These are phyloP conservation scores for Rutstroemia sp. DNA, from an alignment of 2,329 filamentous ascomycete genomes.

Conservation along the genomic window DNA sequence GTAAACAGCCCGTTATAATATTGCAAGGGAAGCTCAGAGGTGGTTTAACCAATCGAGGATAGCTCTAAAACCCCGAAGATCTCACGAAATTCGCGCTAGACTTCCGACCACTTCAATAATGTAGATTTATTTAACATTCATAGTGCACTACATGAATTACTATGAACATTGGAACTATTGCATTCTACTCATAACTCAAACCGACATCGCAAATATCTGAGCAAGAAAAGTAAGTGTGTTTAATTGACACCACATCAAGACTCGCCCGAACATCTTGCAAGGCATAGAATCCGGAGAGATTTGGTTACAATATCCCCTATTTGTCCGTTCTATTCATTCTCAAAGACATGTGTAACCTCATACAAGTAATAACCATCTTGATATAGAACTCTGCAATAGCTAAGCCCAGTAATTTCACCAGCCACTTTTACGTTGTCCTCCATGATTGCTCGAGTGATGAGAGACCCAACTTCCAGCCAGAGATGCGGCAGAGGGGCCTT, in stretches of 20 bases:
- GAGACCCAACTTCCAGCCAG: constrained; percentile 2
- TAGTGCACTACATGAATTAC: too few species aligned
- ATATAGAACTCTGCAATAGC: neutral
- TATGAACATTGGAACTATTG: too few species aligned
- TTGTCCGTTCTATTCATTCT: neutral
- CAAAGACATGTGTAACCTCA: neutral
- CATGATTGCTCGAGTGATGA: neutral
- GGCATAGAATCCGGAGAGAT: neutral
- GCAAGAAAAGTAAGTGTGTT: too few species aligned
- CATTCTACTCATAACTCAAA: too few species aligned
- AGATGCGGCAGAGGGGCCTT: neutral
- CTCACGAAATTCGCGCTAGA: too few species aligned
- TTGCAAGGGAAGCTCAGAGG: too few species aligned
- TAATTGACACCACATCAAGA: too few species aligned
- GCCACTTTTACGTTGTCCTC: neutral
- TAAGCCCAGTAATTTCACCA: neutral
- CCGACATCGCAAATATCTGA: too few species aligned
- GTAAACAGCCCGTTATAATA: neutral
- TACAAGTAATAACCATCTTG: neutral
- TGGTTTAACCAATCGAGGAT: too few species aligned
- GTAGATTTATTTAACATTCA: too few species aligned
- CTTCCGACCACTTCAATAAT: too few species aligned
- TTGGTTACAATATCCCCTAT: neutral
- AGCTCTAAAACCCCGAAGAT: too few species aligned
- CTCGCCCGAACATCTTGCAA: neutral